Base-by-base conservation (phyloP, 495 filamentous ascomycete genomes). In the Penicillium robsamsonii region DNA sequence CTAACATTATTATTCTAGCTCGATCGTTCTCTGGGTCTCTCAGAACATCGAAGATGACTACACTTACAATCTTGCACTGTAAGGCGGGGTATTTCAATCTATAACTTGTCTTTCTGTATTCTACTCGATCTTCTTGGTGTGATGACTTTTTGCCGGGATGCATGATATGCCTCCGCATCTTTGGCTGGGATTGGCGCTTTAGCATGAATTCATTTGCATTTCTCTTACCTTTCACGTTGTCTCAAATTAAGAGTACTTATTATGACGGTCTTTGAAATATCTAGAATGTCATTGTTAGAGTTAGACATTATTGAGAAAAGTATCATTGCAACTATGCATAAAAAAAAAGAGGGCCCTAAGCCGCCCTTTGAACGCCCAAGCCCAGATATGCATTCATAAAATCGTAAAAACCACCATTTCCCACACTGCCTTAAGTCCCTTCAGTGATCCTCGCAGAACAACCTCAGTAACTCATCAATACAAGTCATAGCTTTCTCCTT, bases 11-110 rank as follows among this genome's bases (percentile, higher is more conserved):
- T 50, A 50, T 27, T 48, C 0, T 52, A 96, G 91, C 67, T 89
- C 91, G 38, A 84, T 92, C 42, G 87, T 96, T 4, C 81, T 99
- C 8, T 99, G 95, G 95, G 82, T 99, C 13, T 91, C 88, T 58
- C 95, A 99, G 83, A 99, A 97, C 66, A 96, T 97, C 75, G 95
- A 99, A 75, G 95, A 98, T 64, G 93, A 97, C 72, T 98, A 97
- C 70, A 91, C 91, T 48, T 98, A 98, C 73, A 97, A 91, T 67
- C 77, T 98, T 55, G 87, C 93, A 41, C 81, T 98, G 57, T 97
- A 35, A 61, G 46, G 8, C 9, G n/a, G 7, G 6, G 35, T n/a
- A 17, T 18, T 52, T 31, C 33, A 24, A 17, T 38, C 2, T 54
- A 56, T 55, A 57, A 38, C 31, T 38, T 12, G 46, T 25, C 10